phyloP scores from a whole-genome alignment of 257 asterid genomes.

The Solanum tacnaense region DNA sequence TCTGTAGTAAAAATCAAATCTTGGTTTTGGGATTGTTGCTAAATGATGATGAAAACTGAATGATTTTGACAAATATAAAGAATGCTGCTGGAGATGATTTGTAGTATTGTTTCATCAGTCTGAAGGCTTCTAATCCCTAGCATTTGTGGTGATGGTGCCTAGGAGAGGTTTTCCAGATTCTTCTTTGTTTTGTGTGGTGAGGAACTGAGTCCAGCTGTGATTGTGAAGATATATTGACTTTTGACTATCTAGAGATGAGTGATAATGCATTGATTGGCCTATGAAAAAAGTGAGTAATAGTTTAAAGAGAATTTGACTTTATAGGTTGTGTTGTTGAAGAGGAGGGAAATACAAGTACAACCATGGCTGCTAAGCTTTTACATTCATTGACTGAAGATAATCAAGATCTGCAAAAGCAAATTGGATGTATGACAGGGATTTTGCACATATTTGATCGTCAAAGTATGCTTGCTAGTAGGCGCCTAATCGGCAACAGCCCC shows the following conservation, averaged over 20 bases:
- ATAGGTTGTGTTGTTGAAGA: background rate
- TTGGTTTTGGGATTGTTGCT: conserved; percentile 6
- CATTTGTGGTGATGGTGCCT: background rate
- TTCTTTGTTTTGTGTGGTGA: background rate
- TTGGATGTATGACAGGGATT: conserved; percentile 89
- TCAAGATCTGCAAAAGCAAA: conserved; percentile 75
- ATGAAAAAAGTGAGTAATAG: background rate
- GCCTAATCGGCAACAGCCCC: conserved; percentile 31
- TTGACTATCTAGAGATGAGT: background rate
- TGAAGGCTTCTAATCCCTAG: background rate
- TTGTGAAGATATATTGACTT: background rate
- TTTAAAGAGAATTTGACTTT: background rate
- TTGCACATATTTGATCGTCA: conserved; percentile 82
- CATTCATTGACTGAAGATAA: conserved; percentile 81
- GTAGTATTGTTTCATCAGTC: background rate
- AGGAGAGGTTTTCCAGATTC: background rate
- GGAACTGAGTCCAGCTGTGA: background rate
- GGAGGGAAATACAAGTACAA: conserved; percentile 4
- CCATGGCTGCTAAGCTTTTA: conserved; percentile 78
- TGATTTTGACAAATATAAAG: conserved; percentile 10
- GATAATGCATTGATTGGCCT: background rate
- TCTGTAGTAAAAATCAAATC: background rate
- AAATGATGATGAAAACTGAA: background rate
- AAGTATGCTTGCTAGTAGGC: conserved; percentile 38
- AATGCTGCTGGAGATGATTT: background rate